A percentile compares a stretch with the other conserved stretches of the same genome.
Conservation (phyloP, 1,284 basidiomycete species). For the Cutaneotrichosporon sp. region DNA sequence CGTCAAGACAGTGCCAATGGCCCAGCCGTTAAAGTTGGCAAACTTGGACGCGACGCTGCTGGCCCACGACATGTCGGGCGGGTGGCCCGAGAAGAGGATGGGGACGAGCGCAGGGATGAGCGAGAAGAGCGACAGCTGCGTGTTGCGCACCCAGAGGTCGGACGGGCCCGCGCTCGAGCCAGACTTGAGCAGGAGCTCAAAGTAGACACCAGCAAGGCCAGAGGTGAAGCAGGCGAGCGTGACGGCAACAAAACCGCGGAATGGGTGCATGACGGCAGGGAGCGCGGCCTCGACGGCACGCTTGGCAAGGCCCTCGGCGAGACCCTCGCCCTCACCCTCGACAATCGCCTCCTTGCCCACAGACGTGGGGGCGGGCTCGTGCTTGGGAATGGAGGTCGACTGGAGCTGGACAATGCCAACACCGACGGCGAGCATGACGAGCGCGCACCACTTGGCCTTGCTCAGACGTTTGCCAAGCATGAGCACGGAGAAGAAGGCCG, state of each 20-base stretch:
- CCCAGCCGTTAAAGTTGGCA: constrained; percentile 70
- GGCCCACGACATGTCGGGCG: constrained; percentile 32
- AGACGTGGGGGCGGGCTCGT: background rate
- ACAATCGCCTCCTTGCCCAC: background rate
- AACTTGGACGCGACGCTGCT: constrained; percentile 37
- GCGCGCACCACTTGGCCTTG: constrained; percentile 71
- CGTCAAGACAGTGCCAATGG: constrained; percentile 80
- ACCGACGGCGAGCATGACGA: constrained; percentile 79
- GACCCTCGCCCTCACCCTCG: background rate
- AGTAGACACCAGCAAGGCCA: constrained; percentile 96
- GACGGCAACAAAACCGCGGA: constrained; percentile 79
- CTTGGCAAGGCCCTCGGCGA: background rate
- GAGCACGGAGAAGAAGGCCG: constrained; percentile 86
- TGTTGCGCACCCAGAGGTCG: constrained; percentile 94
- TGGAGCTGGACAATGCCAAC: constrained; percentile 93
- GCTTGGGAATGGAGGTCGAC: constrained; percentile 28
- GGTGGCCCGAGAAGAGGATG: constrained; percentile 58
- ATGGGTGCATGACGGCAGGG: constrained; percentile 58
- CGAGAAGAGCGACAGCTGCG: constrained; percentile 91
- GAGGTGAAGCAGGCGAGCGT: constrained; percentile 89
- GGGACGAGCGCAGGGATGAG: constrained; percentile 83
- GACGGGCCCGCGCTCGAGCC: constrained; percentile 48
- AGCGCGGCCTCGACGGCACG: constrained; percentile 5
- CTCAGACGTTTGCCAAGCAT: constrained; percentile 76
- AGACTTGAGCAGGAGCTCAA: constrained; percentile 92